A percentile compares a stretch with the other conserved stretches of the same genome.
Evolutionary conservation across 2,329 filamentous ascomycete species (phyloP).

Genomic region (Cladosporium oxysporum): DNA sequence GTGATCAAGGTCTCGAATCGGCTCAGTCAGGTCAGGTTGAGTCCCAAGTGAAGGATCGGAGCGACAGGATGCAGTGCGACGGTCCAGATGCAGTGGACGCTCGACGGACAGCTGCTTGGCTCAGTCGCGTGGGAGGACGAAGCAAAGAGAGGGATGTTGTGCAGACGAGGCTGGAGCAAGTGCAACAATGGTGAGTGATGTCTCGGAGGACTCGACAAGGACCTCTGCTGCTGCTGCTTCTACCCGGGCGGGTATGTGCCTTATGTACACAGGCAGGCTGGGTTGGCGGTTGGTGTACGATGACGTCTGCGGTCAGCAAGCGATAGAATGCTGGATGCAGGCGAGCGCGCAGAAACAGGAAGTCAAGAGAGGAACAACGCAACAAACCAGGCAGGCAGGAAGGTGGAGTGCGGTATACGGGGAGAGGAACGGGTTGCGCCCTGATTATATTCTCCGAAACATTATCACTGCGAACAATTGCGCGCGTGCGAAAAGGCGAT

Average conservation of each 20-base stretch:
- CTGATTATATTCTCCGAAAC: background rate
- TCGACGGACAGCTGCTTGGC: background rate
- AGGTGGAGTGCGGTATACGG: background rate
- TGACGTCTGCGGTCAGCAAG: conserved; percentile 19
- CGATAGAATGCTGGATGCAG: conserved; percentile 5
- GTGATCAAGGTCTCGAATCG: background rate
- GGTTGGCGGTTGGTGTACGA: conserved; percentile 9
- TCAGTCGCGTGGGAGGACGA: background rate
- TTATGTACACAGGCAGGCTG: background rate
- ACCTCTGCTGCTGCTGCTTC: background rate
- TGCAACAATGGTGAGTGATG: conserved; percentile 10
- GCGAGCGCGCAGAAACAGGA: conserved; percentile 5
- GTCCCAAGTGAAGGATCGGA: background rate
- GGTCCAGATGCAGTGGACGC: background rate
- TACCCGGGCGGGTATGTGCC: background rate
- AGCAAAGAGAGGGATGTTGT: background rate
- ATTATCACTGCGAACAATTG: background rate
- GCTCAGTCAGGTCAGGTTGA: background rate
- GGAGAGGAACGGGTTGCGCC: background rate
- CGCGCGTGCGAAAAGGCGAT: conserved; percentile 2
- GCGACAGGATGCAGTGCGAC: conserved; percentile 9
- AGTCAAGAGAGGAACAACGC: background rate
- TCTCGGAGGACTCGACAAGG: background rate
- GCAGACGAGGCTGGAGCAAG: conserved; percentile 2
- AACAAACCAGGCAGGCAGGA: background rate